A percentile compares a stretch with the other conserved stretches of the same genome.
Evolutionary conservation across 1,284 basidiomycete species (phyloP).

Genomic region (Naganishia liquefaciens): DNA sequence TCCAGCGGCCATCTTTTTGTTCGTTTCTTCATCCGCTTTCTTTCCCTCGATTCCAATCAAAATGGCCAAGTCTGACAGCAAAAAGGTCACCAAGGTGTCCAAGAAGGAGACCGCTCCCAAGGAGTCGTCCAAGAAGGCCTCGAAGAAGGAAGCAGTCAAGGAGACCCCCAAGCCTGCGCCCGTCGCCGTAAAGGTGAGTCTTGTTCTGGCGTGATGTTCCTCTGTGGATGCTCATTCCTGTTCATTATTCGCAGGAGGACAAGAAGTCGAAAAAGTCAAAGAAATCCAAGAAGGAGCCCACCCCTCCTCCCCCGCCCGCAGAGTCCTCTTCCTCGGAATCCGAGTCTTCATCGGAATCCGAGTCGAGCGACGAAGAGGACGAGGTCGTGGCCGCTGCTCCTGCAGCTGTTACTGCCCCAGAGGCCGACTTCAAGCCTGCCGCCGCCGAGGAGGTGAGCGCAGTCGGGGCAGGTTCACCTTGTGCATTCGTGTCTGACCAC

Average conservation of each 20-base stretch:
- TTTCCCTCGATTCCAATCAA: slow-evolving; percentile 34
- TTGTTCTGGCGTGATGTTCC: slow-evolving; percentile 33
- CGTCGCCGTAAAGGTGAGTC: slow-evolving; percentile 32
- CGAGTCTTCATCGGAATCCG: slow-evolving; percentile 43
- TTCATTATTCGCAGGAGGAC: neutral
- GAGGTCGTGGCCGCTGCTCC: slow-evolving; percentile 50
- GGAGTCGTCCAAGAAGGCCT: slow-evolving; percentile 33
- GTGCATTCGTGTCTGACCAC: neutral
- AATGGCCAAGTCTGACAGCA: slow-evolving; percentile 56
- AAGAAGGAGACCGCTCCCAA: slow-evolving; percentile 40
- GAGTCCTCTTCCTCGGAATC: slow-evolving; percentile 40
- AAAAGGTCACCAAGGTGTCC: slow-evolving; percentile 47
- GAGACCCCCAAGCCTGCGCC: slow-evolving; percentile 36
- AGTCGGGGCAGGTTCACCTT: neutral
- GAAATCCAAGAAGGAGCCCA: slow-evolving; percentile 53
- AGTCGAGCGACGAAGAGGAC: slow-evolving; percentile 47
- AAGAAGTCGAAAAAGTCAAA: slow-evolving; percentile 35
- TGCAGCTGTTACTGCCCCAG: slow-evolving; percentile 33
- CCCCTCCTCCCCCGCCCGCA: slow-evolving; percentile 43
- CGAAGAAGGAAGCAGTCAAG: slow-evolving; percentile 42
- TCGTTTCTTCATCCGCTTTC: slow-evolving; percentile 2
- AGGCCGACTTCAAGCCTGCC: slow-evolving; percentile 15
- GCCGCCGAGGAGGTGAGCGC: slow-evolving; percentile 21
- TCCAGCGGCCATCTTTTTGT: neutral
- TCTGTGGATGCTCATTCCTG: neutral